Evolutionary conservation across 371 early-diverging fungal genomes (phyloP).

Genomic region (Chytridium lagenaria): DNA sequence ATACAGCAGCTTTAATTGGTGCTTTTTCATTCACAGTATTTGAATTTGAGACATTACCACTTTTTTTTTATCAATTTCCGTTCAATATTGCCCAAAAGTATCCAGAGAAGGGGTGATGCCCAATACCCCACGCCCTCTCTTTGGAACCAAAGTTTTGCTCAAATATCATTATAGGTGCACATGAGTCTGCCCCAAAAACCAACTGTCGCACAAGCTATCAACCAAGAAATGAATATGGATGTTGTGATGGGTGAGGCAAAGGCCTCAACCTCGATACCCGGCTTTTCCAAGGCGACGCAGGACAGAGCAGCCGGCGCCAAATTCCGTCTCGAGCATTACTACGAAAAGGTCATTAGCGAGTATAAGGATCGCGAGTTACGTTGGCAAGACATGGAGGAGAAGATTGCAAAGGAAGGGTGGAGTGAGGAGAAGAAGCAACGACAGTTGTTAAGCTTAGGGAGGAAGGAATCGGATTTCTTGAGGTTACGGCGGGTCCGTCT

Average conservation of each 20-base stretch:
- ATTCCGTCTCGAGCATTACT: slow-evolving; percentile 85
- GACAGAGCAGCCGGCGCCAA: slow-evolving; percentile 89
- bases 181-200: no score
- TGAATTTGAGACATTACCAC: no score
- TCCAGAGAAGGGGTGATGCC: no score
- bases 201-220: background rate
- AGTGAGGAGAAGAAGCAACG: slow-evolving; percentile 87
- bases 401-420: slow-evolving; percentile 73
- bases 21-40: no score
- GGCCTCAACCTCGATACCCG: background rate
- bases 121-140: no score
- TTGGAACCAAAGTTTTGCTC: no score
- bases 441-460: slow-evolving; percentile 74
- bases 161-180: no score
- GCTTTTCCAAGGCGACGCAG: slow-evolving; percentile 72
- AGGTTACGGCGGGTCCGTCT: slow-evolving; percentile 90
- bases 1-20: no score
- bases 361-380: slow-evolving; percentile 82
- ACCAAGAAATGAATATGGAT: slow-evolving; percentile 3
- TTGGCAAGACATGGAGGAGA: slow-evolving; percentile 80
- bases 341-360: slow-evolving; percentile 83
- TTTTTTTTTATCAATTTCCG: no score
- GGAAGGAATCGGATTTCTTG: slow-evolving; percentile 92
- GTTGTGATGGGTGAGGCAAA: slow-evolving; percentile 12
- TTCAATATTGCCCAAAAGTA: no score